phyloP scores from a whole-genome alignment of 2,329 filamentous ascomycete genomes.

The Curvularia spicifera region DNA sequence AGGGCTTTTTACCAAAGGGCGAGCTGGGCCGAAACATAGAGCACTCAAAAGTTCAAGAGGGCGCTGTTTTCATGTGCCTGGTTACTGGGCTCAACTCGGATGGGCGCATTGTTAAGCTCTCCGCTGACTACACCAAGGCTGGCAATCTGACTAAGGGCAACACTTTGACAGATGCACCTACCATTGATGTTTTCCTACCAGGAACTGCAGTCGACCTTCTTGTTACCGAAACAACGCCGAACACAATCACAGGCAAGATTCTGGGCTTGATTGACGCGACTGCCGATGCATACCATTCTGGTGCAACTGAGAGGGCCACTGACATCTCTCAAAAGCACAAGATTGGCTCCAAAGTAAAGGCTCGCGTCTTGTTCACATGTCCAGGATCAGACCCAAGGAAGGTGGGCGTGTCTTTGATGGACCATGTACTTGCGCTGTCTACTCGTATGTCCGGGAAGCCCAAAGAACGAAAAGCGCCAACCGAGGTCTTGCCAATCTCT shows the following conservation, averaged over 20 bases:
- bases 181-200: conserved; percentile 87
- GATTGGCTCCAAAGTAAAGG: conserved; percentile 82
- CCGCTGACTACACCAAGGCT: conserved; percentile 72
- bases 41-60: conserved; percentile 75
- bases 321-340: conserved; percentile 81
- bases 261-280: conserved; percentile 92
- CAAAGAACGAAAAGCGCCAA: conserved; percentile 59
- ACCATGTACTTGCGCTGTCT: conserved; percentile 77
- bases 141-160: conserved; percentile 70
- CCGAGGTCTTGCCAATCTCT: conserved; percentile 71
- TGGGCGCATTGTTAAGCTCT: conserved; percentile 86
- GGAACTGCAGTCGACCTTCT: conserved; percentile 89
- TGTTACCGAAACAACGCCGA: conserved; percentile 73
- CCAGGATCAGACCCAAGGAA: conserved; percentile 79
- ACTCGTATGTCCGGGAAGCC: conserved; percentile 47
- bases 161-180: conserved; percentile 76
- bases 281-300: conserved; percentile 88
- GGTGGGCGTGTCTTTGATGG: conserved; percentile 83
- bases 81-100: conserved; percentile 76
- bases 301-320: conserved; percentile 70
- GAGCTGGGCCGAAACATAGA: conserved; percentile 73
- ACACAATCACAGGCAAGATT: conserved; percentile 86
- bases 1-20: conserved; percentile 84
- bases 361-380: conserved; percentile 86
- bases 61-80: conserved; percentile 82